These are phyloP conservation scores for Brassica carinata DNA, from an alignment of 345 rosid species.

Conservation along the genomic window DNA sequence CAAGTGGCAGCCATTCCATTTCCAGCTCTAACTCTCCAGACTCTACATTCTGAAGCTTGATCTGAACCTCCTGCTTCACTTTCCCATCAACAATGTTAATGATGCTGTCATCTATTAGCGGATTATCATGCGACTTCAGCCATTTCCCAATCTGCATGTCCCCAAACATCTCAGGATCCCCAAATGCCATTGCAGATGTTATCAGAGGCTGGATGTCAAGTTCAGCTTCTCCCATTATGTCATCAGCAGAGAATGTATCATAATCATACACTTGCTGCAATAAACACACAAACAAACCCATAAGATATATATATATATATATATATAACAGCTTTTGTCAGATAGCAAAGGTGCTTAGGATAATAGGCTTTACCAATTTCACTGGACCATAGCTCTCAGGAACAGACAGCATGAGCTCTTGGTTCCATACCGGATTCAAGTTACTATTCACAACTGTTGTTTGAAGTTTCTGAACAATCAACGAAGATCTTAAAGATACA, in stretches of 20 bases:
- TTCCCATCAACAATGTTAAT: slow-evolving; percentile 88
- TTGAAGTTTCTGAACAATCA: slow-evolving; percentile 29
- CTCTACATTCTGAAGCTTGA: slow-evolving; percentile 97
- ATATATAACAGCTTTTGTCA: no score
- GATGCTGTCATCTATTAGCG: slow-evolving; percentile 76
- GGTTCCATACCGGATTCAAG: slow-evolving; percentile 81
- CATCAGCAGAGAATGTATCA: slow-evolving; percentile 93
- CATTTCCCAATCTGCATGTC: slow-evolving; percentile 97
- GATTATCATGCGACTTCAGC: slow-evolving; percentile 83
- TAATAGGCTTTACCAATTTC: slow-evolving; percentile 55
- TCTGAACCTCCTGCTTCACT: slow-evolving; percentile 70
- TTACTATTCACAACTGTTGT: slow-evolving; percentile 58
- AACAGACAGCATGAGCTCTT: slow-evolving; percentile 80
- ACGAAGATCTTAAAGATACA: neutral
- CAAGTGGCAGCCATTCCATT: slow-evolving; percentile 81
- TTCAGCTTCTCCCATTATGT: slow-evolving; percentile 98
- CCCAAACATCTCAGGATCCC: slow-evolving; percentile 89
- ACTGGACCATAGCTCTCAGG: slow-evolving; percentile 61
- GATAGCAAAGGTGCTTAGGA: neutral
- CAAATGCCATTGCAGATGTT: slow-evolving; percentile 89
- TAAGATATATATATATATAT: neutral
- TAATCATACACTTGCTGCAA: slow-evolving; percentile 84
- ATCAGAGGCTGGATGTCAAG: slow-evolving; percentile 88
- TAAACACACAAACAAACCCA: neutral
- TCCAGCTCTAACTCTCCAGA: slow-evolving; percentile 80